Percentiles rank a stretch among this genome's conserved stretches.
These are phyloP conservation scores for Globisporangium mamillatum DNA, from an alignment of 352 stramenopile genomes.

Conservation along the genomic window DNA sequence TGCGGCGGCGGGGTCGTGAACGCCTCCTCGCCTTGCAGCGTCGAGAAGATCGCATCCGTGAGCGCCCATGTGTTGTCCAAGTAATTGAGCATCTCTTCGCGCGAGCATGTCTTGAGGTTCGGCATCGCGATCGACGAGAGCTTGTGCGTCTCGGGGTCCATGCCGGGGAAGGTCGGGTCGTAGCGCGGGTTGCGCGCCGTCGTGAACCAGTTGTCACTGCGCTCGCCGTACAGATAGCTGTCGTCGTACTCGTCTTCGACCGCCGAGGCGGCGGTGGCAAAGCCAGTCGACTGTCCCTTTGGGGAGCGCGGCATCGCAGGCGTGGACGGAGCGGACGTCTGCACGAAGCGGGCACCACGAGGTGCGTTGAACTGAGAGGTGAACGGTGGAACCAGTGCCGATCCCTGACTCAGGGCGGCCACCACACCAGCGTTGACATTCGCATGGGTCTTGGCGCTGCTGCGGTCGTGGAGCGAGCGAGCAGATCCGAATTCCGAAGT, in stretches of 20 bases:
- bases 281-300: conserved; percentile 16
- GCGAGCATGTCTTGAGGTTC: conserved; percentile 81
- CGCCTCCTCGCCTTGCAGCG: conserved; percentile 86
- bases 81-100: conserved; percentile 90
- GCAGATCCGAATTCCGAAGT: not conserved
- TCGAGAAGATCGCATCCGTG: conserved; percentile 92
- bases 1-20: conserved; percentile 92
- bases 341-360: conserved; percentile 15
- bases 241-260: conserved; percentile 46
- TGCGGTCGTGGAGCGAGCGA: conserved; percentile 15
- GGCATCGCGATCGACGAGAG: conserved; percentile 77
- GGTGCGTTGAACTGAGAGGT: conserved; percentile 5
- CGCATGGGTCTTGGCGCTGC: not conserved
- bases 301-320: conserved; percentile 10
- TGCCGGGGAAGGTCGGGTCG: conserved; percentile 56
- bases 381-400: not conserved
- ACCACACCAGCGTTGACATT: conserved; percentile 10
- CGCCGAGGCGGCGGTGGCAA: conserved; percentile 19
- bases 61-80: conserved; percentile 95
- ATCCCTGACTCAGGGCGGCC: conserved; percentile 14
- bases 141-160: conserved; percentile 33
- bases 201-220: conserved; percentile 73
- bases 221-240: conserved; percentile 54
- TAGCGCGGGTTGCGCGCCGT: conserved; percentile 54
- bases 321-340: conserved; percentile 8